Conservation (phyloP, 208 protist genomes). For the Tritrichomonas foetus region DNA sequence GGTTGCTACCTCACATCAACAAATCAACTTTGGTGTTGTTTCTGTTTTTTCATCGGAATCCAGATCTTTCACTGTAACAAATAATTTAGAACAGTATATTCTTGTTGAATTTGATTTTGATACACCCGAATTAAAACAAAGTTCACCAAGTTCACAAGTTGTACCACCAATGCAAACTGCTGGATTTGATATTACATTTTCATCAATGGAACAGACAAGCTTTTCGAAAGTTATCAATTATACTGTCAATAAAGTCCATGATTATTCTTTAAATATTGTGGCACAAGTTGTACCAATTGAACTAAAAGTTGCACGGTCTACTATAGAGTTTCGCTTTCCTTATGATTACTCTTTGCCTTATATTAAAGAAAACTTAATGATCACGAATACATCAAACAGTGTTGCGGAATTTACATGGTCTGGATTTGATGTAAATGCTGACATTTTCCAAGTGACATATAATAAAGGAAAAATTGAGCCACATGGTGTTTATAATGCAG, state of each 20-base stretch:
- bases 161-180: constrained; percentile 1
- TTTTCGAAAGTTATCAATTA: neutral
- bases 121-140: neutral
- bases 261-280: neutral
- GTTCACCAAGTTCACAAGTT: neutral
- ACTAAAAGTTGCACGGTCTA: neutral
- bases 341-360: neutral
- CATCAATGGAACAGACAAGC: neutral
- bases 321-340: neutral
- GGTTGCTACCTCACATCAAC: neutral
- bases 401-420: neutral
- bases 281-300: constrained; percentile 17
- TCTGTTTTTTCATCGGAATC: neutral
- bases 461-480: neutral
- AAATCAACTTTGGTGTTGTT: neutral
- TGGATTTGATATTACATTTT: neutral
- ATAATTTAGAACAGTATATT: neutral
- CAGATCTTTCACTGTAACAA: neutral
- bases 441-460: neutral
- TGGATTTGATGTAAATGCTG: neutral
- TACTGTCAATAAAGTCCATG: neutral
- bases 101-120: constrained; percentile 26
- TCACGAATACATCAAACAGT: neutral
- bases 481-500: neutral
- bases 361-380: neutral